Evolutionary conservation across 495 filamentous ascomycete species (phyloP).

Genomic region (Penicillium mononematosum): DNA sequence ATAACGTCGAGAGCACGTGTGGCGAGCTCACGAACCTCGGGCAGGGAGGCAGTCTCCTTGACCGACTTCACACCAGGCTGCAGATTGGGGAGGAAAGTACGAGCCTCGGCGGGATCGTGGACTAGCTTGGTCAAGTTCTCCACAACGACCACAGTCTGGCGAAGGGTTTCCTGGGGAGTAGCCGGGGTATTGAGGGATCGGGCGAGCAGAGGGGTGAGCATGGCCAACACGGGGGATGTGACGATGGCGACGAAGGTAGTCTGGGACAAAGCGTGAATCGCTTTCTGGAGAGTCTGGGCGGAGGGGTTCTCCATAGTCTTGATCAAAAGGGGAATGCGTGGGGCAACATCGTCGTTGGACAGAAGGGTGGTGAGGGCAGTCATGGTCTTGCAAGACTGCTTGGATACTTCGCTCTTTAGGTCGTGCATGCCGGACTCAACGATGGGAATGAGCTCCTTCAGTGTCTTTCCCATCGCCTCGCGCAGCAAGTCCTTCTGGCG

Average conservation of each 20-base stretch:
- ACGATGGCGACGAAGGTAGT: constrained; percentile 99
- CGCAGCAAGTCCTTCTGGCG: constrained; percentile 81
- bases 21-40: constrained; percentile 91
- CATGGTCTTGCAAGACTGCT: constrained; percentile 89
- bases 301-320: constrained; percentile 95
- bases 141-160: constrained; percentile 95
- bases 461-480: constrained; percentile 86
- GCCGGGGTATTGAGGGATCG: constrained; percentile 84
- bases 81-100: constrained; percentile 93
- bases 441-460: constrained; percentile 87
- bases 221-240: constrained; percentile 95
- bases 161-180: constrained; percentile 90
- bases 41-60: constrained; percentile 82
- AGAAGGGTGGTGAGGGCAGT: constrained; percentile 83
- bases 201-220: constrained; percentile 93
- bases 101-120: constrained; percentile 93
- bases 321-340: constrained; percentile 88
- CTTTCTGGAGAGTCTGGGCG: constrained; percentile 82
- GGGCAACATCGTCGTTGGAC: constrained; percentile 94
- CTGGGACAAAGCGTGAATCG: constrained; percentile 93
- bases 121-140: constrained; percentile 99
- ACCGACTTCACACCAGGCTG: constrained; percentile 91
- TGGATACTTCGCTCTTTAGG: constrained; percentile 84
- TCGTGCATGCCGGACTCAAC: constrained; percentile 96
- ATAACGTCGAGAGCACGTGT: constrained; percentile 80